A percentile compares a stretch with the other conserved stretches of the same genome.
Evolutionary conservation across 345 rosid genomes (phyloP).

Genomic region (Euclidium syriacum): DNA sequence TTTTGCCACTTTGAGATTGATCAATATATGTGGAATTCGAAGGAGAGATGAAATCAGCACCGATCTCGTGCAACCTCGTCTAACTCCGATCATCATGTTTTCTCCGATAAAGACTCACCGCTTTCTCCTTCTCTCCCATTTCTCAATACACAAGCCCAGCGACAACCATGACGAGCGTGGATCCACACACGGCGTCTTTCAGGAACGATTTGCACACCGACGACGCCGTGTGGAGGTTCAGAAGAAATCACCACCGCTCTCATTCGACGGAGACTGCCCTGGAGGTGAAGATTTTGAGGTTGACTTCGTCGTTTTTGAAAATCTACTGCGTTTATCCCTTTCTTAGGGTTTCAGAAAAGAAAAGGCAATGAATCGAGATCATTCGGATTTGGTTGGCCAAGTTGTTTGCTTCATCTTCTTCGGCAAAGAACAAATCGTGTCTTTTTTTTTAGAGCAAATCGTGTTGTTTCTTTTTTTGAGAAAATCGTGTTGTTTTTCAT

Average conservation of each 20-base stretch:
- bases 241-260: conserved; percentile 39
- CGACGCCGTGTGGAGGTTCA: conserved; percentile 63
- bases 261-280: not conserved
- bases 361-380: conserved; percentile 35
- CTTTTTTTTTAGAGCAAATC: no score
- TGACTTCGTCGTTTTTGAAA: conserved; percentile 14
- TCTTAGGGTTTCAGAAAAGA: conserved; percentile 17
- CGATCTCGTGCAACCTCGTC: conserved; percentile 70
- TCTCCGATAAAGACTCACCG: conserved; percentile 47
- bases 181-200: conserved; percentile 79
- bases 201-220: conserved; percentile 71
- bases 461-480: no score
- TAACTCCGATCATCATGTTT: conserved; percentile 82
- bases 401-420: conserved; percentile 46
- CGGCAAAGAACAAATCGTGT: conserved; percentile 21
- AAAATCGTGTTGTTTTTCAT: no score
- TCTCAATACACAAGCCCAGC: conserved; percentile 93
- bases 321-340: conserved; percentile 19
- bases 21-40: no score
- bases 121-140: conserved; percentile 49
- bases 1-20: no score
- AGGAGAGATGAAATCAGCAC: no score
- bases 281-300: not conserved
- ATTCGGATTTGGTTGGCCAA: conserved; percentile 46
- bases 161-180: conserved; percentile 95